Percentiles rank a stretch among this genome's conserved stretches.
Evolutionary conservation across 1,139 yeast genomes (phyloP).

Genomic region (Protomyces gravidus): DNA sequence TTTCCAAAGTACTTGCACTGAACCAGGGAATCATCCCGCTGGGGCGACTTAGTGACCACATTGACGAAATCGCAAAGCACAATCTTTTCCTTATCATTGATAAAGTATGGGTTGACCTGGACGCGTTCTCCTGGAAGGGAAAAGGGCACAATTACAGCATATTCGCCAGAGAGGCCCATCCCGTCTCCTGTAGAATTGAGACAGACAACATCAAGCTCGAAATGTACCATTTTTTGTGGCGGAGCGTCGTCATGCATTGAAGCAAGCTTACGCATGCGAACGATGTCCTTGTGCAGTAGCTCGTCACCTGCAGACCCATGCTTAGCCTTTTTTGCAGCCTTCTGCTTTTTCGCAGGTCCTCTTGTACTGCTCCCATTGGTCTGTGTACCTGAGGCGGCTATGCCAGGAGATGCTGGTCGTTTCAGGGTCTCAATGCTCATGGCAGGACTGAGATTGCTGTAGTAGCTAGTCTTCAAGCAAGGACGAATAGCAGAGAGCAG

Average conservation of each 20-base stretch:
- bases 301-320: conserved; percentile 54
- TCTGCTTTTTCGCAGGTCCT: conserved; percentile 6
- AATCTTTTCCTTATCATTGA: conserved; percentile 16
- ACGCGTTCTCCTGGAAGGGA: conserved; percentile 82
- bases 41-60: conserved; percentile 48
- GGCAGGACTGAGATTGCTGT: no score
- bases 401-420: background rate
- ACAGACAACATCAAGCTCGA: conserved; percentile 54
- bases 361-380: conserved; percentile 7
- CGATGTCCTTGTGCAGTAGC: conserved; percentile 68
- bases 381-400: background rate
- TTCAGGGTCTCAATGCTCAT: background rate
- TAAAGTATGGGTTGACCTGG: conserved; percentile 55
- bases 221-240: conserved; percentile 47
- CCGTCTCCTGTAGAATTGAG: conserved; percentile 52
- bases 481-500: background rate
- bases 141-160: conserved; percentile 69
- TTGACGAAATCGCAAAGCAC: conserved; percentile 63
- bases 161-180: conserved; percentile 38
- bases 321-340: conserved; percentile 44
- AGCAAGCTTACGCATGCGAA: conserved; percentile 50
- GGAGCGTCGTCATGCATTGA: conserved; percentile 52
- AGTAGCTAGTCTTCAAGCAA: no score
- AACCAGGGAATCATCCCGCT: conserved; percentile 55
- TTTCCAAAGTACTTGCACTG: conserved; percentile 71